These are phyloP conservation scores for Sapria himalayana DNA, from an alignment of 345 rosid genomes.

Conservation along the genomic window DNA sequence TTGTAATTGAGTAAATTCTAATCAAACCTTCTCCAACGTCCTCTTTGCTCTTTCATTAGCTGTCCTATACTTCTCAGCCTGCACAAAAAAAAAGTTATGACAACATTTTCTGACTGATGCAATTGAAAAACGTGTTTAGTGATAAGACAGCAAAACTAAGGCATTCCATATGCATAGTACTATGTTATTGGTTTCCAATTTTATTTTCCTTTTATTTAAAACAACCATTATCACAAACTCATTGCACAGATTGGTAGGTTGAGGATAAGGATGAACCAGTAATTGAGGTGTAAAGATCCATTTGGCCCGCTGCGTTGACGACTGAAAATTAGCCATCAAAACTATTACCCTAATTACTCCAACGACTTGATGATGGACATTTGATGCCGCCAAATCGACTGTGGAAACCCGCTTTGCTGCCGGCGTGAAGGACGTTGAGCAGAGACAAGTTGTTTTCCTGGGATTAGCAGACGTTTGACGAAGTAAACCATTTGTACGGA, in stretches of 20 bases:
- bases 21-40: slow-evolving; percentile 47
- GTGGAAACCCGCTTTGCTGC: too few species aligned
- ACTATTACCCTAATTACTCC: too few species aligned
- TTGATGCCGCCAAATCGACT: too few species aligned
- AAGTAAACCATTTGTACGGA: too few species aligned
- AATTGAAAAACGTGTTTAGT: background rate
- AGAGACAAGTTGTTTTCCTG: too few species aligned
- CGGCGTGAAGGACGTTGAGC: too few species aligned
- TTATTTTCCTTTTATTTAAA: background rate
- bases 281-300: slow-evolving; percentile 77
- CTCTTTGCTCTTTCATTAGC: slow-evolving; percentile 57
- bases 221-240: background rate
- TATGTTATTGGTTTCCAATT: background rate
- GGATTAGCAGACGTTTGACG: too few species aligned
- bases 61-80: slow-evolving; percentile 47
- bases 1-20: too few species aligned
- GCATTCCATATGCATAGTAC: background rate
- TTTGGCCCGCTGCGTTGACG: slow-evolving; percentile 73
- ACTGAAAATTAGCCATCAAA: slow-evolving; percentile 92
- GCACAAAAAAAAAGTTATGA: slow-evolving; percentile 2
- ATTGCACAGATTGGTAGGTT: background rate
- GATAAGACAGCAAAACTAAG: background rate
- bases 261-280: slow-evolving; percentile 28
- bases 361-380: too few species aligned
- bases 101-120: background rate